These are phyloP conservation scores for Endocladia muricata DNA, from an alignment of 31 red algal species.

Conservation along the genomic window DNA sequence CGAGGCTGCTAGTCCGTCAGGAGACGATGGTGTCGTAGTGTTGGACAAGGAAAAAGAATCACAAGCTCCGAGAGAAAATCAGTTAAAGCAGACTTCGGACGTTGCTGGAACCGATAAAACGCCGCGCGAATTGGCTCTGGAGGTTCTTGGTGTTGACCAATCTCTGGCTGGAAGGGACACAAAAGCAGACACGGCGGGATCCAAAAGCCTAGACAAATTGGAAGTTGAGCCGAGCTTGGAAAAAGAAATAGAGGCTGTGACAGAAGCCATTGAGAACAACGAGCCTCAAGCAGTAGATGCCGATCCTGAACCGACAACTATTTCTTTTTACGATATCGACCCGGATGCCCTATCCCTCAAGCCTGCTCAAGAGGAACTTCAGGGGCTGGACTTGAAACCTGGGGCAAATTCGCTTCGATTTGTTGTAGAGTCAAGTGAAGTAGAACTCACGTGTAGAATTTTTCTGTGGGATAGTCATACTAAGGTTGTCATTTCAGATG, in stretches of 20 bases:
- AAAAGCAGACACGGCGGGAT: background rate
- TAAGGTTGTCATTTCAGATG: conserved; percentile 90
- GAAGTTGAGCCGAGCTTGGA: too few relatives aligned
- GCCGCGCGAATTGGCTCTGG: background rate
- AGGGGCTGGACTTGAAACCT: conserved; percentile 63
- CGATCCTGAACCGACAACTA: background rate
- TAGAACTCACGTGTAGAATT: conserved; percentile 75
- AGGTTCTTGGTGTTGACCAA: background rate
- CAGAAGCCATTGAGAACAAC: background rate
- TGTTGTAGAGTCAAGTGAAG: conserved; percentile 71
- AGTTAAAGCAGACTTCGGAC: background rate
- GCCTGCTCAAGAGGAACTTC: conserved; percentile 74
- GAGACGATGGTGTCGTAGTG: background rate
- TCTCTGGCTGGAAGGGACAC: background rate
- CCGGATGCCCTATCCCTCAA: conserved; percentile 55
- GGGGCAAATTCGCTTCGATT: conserved; percentile 89
- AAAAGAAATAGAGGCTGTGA: background rate
- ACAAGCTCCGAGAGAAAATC: background rate
- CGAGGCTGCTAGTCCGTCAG: background rate
- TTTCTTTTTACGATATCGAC: conserved; percentile 51
- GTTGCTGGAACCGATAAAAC: background rate
- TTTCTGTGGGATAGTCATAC: conserved; percentile 88
- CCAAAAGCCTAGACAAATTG: too few relatives aligned
- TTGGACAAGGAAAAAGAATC: background rate
- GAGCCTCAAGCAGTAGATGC: background rate